These are phyloP conservation scores for Yamadazyma scolyti DNA, from an alignment of 805 yeast species.

Conservation along the genomic window DNA sequence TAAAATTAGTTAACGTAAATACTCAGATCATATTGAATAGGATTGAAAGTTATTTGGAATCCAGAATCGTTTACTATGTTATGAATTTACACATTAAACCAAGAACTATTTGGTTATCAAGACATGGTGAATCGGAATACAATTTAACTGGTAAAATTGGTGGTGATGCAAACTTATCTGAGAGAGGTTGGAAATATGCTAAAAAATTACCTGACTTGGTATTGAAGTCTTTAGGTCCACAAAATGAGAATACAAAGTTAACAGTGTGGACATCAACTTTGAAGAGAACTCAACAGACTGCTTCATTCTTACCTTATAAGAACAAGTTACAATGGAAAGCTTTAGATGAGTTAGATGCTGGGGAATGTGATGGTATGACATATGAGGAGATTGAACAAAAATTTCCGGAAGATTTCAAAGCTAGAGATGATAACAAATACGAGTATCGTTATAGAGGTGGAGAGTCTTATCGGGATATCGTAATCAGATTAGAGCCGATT, in stretches of 20 bases:
- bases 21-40: constrained; percentile 84
- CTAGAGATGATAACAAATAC: constrained; percentile 92
- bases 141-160: constrained; percentile 94
- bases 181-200: constrained; percentile 83
- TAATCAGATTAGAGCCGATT: constrained; percentile 90
- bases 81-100: constrained; percentile 95
- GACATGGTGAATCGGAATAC: constrained; percentile 94
- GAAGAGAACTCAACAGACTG: constrained; percentile 89
- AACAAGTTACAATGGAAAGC: constrained; percentile 91
- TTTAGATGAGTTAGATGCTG: constrained; percentile 93
- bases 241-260: constrained; percentile 48
- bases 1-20: constrained; percentile 83
- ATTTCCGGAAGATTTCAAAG: constrained; percentile 93
- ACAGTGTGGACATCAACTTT: constrained; percentile 97
- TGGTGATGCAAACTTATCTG: constrained; percentile 84
- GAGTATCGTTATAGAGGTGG: constrained; percentile 97
- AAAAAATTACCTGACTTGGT: constrained; percentile 75
- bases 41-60: constrained; percentile 84
- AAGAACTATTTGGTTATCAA: constrained; percentile 85
- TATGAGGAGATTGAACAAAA: constrained; percentile 83
- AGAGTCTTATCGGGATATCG: constrained; percentile 94
- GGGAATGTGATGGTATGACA: constrained; percentile 95
- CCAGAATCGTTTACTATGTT: constrained; percentile 89
- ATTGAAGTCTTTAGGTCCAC: constrained; percentile 57
- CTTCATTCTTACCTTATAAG: constrained; percentile 73